Evolutionary conservation across 2,329 filamentous ascomycete genomes (phyloP).

Genomic region (Lachnellula suecica): DNA sequence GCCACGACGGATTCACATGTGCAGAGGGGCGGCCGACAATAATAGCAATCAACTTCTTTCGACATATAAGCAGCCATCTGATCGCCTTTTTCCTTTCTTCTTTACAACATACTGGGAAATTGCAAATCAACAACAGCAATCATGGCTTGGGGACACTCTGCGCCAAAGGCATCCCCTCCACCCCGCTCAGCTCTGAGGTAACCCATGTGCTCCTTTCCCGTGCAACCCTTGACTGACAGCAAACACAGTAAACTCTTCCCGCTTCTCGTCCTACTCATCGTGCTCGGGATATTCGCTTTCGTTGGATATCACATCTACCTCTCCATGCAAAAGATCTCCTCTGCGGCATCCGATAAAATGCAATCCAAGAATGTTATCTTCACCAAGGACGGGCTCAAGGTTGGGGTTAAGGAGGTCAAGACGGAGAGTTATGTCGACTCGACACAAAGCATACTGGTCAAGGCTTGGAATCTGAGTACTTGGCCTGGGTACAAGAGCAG

Average conservation of each 20-base stretch:
- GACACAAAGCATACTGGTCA: constrained; percentile 68
- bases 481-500: constrained; percentile 35
- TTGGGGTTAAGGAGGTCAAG: constrained; percentile 67
- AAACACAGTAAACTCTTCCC: constrained; percentile 56
- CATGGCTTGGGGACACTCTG: constrained; percentile 35
- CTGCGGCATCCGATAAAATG: constrained; percentile 67
- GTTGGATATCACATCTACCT: constrained; percentile 73
- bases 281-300: constrained; percentile 59
- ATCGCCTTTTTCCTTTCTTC: background rate
- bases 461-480: constrained; percentile 60
- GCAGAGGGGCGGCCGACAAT: background rate
- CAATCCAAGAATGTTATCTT: constrained; percentile 74
- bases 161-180: constrained; percentile 28
- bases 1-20: background rate
- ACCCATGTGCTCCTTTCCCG: background rate
- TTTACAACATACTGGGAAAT: background rate
- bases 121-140: constrained; percentile 11
- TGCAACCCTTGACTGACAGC: constrained; percentile 3
- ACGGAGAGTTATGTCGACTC: constrained; percentile 71
- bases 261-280: constrained; percentile 60
- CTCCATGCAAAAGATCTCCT: constrained; percentile 63
- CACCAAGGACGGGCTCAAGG: constrained; percentile 71
- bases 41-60: background rate
- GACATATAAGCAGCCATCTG: background rate
- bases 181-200: constrained; percentile 34